Evolutionary conservation across 2,329 filamentous ascomycete genomes (phyloP), one percentile per base, ranked within the genome.

Genomic region (Neonectria ditissima): DNA sequence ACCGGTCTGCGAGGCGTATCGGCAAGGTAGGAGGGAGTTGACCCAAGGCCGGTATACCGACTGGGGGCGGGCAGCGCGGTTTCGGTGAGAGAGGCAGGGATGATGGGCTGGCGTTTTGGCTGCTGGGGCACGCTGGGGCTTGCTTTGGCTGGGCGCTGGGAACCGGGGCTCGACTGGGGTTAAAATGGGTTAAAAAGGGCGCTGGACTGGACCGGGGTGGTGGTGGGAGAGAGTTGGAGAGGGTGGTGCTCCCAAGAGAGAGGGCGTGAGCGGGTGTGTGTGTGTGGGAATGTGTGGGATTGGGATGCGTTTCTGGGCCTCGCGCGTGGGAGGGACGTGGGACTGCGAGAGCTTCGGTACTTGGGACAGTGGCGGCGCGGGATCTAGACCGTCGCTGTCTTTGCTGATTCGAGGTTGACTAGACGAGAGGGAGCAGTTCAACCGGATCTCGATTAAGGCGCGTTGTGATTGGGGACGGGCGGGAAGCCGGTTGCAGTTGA

Each of bases 71-170:
- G 55, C 54, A 58, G 61, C 58, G 64, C 48, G 48, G 63, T 72
- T 73, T 73, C 71, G 71, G 71, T 73, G 69, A 73, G 55, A 67
- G 65, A 64, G 51, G 71, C 69, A 70, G 67, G 69, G 69, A 66
- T 73, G 69, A 73, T 73, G 59, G 59, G 59, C 37, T 70, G 69
- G 70, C 65, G 62, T 30, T 55, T 57, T 57, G 59, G 60, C 39
- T 34, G 32, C 53, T 58, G 59, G 50, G 59, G 48, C 32, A 45
- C 44, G 22, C 32, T 48, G 45, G 47, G 43, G 45, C 41, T 65
- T 26, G 47, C 18, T 34, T 45, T 34, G 20, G 26, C 45, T 52
- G 43, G 47, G 45, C 18, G 57, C 43, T 34, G 18, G n/a, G 48
- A 39, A 37, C n/a, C 24, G 20, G 20, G 59, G 56, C 53, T 41